Evolutionary conservation across 495 filamentous ascomycete genomes (phyloP).

Genomic region (Astrothelium macrocarpum): DNA sequence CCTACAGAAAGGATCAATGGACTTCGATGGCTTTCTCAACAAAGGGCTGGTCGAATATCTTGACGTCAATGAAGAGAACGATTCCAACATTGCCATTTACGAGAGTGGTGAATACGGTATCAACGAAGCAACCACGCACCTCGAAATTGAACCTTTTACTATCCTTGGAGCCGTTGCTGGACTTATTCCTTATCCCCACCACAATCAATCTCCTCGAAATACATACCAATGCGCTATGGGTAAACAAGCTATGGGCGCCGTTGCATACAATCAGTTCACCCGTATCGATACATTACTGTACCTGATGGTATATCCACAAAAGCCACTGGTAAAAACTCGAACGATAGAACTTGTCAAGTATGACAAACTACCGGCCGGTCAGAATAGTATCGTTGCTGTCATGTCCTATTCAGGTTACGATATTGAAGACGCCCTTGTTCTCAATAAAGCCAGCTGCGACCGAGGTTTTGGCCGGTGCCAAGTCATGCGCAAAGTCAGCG

Average conservation of each 20-base stretch:
- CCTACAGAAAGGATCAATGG: conserved; percentile 66
- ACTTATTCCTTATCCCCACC: conserved; percentile 94
- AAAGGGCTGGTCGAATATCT: conserved; percentile 89
- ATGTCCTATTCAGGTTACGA: conserved; percentile 99
- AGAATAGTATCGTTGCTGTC: conserved; percentile 93
- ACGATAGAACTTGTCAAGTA: conserved; percentile 96
- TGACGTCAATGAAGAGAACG: conserved; percentile 97
- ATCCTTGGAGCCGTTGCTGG: conserved; percentile 95
- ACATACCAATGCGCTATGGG: conserved; percentile 99
- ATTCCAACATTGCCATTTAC: conserved; percentile 81
- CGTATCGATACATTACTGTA: conserved; percentile 93
- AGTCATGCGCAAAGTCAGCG: conserved; percentile 57
- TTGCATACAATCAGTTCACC: conserved; percentile 93
- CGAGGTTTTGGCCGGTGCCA: conserved; percentile 93
- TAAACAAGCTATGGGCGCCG: conserved; percentile 98
- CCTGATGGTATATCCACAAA: conserved; percentile 94
- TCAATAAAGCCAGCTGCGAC: conserved; percentile 92
- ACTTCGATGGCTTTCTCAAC: conserved; percentile 86
- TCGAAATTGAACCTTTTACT: conserved; percentile 97
- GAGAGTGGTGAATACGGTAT: conserved; percentile 56
- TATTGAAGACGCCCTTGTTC: conserved; percentile 94
- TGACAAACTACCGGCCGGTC: conserved; percentile 91
- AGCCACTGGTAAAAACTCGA: conserved; percentile 92
- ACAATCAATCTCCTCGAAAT: conserved; percentile 98
- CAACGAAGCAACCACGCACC: conserved; percentile 69